phyloP scores from a whole-genome alignment of 106 monocot genomes.

The Dactylorhiza incarnata region DNA sequence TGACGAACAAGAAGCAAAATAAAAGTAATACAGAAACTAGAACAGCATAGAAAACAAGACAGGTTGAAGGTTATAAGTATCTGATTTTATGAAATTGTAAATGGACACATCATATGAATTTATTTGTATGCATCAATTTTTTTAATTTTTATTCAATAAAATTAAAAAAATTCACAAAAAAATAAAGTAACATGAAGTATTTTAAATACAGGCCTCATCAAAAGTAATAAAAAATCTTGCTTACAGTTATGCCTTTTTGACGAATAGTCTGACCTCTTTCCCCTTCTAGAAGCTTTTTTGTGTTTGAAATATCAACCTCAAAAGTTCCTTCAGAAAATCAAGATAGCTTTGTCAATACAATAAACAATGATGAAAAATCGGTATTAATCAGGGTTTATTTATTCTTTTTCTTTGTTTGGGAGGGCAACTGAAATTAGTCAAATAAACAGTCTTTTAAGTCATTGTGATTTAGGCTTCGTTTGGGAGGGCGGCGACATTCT shows the following conservation, averaged over 20 bases:
- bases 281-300: slow-evolving; percentile 81
- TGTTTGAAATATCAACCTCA: slow-evolving; percentile 90
- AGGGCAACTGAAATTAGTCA: too few relatives aligned
- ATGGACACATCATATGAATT: too few relatives aligned
- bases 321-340: slow-evolving; percentile 73
- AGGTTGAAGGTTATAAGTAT: neutral
- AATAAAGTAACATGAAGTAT: neutral
- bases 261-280: slow-evolving; percentile 67
- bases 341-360: slow-evolving; percentile 8
- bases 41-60: neutral
- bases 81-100: too few relatives aligned
- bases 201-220: neutral
- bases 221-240: slow-evolving; percentile 14
- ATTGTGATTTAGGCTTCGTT: too few relatives aligned
- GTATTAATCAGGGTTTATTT: neutral
- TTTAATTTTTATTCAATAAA: too few relatives aligned
- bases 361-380: neutral
- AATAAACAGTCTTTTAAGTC: too few relatives aligned
- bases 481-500: too few relatives aligned
- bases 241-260: slow-evolving; percentile 72
- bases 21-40: neutral
- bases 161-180: too few relatives aligned
- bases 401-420: neutral
- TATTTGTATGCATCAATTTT: too few relatives aligned
- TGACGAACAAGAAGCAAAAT: neutral